Conservation (phyloP, 2,329 filamentous ascomycete species). For the Leptosphaerulina australis region DNA sequence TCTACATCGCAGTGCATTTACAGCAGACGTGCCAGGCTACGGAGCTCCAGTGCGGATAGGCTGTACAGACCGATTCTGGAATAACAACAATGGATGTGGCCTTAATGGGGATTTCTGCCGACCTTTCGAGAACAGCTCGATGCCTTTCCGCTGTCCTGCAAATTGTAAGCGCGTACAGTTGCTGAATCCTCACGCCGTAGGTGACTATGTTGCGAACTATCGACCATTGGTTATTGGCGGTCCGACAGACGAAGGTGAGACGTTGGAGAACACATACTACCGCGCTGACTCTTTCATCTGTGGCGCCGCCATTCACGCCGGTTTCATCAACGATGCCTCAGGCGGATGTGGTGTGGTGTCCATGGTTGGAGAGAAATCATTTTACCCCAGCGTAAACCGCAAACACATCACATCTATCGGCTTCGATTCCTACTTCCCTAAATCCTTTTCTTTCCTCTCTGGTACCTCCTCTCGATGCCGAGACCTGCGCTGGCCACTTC, state of each 20-base stretch:
- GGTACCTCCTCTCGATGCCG: constrained; percentile 70
- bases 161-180: constrained; percentile 70
- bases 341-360: constrained; percentile 85
- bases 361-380: constrained; percentile 70
- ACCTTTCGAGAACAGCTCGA: constrained; percentile 72
- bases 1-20: constrained; percentile 66
- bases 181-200: constrained; percentile 76
- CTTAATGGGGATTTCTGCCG: constrained; percentile 76
- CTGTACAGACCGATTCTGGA: constrained; percentile 73
- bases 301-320: constrained; percentile 81
- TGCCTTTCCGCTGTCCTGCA: constrained; percentile 76
- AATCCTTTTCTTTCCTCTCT: constrained; percentile 77
- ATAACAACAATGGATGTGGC: constrained; percentile 71
- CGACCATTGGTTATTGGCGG: constrained; percentile 62
- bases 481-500: constrained; percentile 82
- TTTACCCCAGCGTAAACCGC: constrained; percentile 68
- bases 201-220: constrained; percentile 66
- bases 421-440: constrained; percentile 90
- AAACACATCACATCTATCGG: constrained; percentile 76
- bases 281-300: constrained; percentile 90
- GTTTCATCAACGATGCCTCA: constrained; percentile 70
- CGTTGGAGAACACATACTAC: constrained; percentile 66
- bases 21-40: constrained; percentile 69
- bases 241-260: constrained; percentile 48
- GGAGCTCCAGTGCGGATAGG: constrained; percentile 68